Conservation (phyloP, 2,329 filamentous ascomycete genomes). For the Xylariaceae sp. region DNA sequence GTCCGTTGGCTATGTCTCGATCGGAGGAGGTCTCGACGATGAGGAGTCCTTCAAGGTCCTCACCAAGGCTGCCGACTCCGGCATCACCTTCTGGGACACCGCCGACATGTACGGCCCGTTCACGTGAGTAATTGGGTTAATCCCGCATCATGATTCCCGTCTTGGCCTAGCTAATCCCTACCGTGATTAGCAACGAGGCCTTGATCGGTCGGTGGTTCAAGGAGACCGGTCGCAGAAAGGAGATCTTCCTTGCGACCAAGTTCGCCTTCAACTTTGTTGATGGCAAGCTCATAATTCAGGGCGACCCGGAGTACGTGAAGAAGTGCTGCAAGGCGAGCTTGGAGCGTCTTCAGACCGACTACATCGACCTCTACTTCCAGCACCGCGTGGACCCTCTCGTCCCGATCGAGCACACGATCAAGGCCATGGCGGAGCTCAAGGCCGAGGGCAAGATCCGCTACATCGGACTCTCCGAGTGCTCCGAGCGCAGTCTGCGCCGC, state of each 20-base stretch:
- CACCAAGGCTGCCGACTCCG: slow-evolving; percentile 25
- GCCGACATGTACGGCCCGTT: slow-evolving; percentile 33
- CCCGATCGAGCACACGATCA: slow-evolving; percentile 43
- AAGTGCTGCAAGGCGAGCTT: slow-evolving; percentile 35
- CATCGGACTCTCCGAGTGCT: slow-evolving; percentile 45
- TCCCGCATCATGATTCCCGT: background rate
- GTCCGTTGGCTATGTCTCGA: slow-evolving; percentile 32
- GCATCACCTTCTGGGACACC: slow-evolving; percentile 31
- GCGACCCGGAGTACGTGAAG: slow-evolving; percentile 27
- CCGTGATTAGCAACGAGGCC: slow-evolving; percentile 34
- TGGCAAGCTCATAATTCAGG: slow-evolving; percentile 21
- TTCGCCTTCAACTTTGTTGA: slow-evolving; percentile 39
- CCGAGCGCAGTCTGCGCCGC: slow-evolving; percentile 43
- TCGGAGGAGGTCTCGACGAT: slow-evolving; percentile 23
- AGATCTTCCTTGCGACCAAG: slow-evolving; percentile 49
- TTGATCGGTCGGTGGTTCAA: slow-evolving; percentile 40
- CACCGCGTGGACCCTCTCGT: slow-evolving; percentile 43
- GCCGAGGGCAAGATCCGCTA: slow-evolving; percentile 48
- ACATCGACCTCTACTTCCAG: slow-evolving; percentile 51
- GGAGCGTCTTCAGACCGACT: slow-evolving; percentile 42
- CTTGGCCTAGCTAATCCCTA: background rate
- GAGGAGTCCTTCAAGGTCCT: slow-evolving; percentile 27
- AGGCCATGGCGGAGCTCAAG: slow-evolving; percentile 44
- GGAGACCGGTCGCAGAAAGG: slow-evolving; percentile 39
- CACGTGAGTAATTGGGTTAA: slow-evolving; percentile 26